phyloP scores from a whole-genome alignment of 1,284 basidiomycete species.

The Papiliotrema nemorosa region DNA sequence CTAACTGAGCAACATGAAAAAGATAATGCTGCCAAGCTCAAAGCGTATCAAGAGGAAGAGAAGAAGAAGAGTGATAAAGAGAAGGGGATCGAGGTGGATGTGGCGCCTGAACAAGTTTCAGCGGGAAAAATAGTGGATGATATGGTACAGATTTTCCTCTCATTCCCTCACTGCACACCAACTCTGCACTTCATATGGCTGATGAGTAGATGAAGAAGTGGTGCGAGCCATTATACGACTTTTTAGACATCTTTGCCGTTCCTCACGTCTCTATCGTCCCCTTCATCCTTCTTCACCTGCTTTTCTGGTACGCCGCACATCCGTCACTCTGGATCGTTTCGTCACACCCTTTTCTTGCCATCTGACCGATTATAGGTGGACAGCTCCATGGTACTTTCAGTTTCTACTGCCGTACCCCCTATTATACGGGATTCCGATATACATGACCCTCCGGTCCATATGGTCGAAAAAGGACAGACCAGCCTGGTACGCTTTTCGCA shows the following conservation, averaged over 20 bases:
- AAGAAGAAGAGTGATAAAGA: slow-evolving; percentile 15
- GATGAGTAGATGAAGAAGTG: slow-evolving; percentile 21
- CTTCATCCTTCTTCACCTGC: slow-evolving; percentile 20
- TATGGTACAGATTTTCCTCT: slow-evolving; percentile 13
- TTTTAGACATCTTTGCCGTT: slow-evolving; percentile 24
- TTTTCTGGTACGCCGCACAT: slow-evolving; percentile 20
- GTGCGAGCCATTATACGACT: slow-evolving; percentile 25
- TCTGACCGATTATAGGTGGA: slow-evolving; percentile 13
- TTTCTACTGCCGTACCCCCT: slow-evolving; percentile 23
- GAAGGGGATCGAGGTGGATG: slow-evolving; percentile 11
- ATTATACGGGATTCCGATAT: slow-evolving; percentile 25
- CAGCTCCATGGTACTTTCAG: slow-evolving; percentile 29
- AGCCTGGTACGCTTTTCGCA: slow-evolving; percentile 16
- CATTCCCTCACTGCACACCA: not conserved
- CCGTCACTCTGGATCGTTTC: not conserved
- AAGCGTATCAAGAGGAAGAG: slow-evolving; percentile 11
- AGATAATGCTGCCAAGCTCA: slow-evolving; percentile 8
- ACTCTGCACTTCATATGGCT: not conserved
- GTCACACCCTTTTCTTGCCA: no score
- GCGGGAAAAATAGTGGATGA: slow-evolving; percentile 19
- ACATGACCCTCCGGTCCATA: slow-evolving; percentile 18
- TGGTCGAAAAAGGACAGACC: slow-evolving; percentile 12
- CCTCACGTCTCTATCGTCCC: slow-evolving; percentile 21
- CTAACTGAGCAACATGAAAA: slow-evolving; percentile 8
- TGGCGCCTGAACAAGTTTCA: slow-evolving; percentile 13